A percentile compares a stretch with the other conserved stretches of the same genome.
phyloP scores from a whole-genome alignment of 257 asterid genomes.

The Capsicum rhomboideum region DNA sequence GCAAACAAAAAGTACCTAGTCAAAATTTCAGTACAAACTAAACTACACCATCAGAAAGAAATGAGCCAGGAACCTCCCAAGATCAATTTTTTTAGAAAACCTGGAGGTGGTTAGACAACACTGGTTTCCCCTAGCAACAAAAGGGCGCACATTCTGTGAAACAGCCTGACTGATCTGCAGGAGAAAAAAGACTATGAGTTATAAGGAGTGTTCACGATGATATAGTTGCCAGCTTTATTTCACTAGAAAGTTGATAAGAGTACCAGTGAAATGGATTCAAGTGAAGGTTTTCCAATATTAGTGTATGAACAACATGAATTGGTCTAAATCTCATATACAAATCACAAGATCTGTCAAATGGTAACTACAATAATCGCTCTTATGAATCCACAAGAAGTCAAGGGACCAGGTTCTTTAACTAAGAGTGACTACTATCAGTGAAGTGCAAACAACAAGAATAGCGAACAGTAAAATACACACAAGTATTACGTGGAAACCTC shows the following conservation, averaged over 20 bases:
- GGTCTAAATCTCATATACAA: neutral
- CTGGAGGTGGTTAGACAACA: conserved; percentile 76
- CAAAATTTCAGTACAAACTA: too few species aligned
- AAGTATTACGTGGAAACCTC: too few species aligned
- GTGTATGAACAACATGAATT: neutral
- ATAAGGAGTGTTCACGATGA: neutral
- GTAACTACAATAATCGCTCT: too few species aligned
- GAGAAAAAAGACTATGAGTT: neutral
- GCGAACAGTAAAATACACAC: too few species aligned
- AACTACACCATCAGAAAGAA: too few species aligned
- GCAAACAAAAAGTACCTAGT: too few species aligned
- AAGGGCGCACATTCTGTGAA: conserved; percentile 48
- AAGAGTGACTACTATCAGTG: too few species aligned
- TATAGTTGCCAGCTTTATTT: neutral
- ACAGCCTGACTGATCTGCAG: conserved; percentile 75
- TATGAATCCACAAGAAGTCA: too few species aligned
- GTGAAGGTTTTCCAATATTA: neutral
- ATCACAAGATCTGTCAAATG: neutral
- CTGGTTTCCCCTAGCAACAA: conserved; percentile 56
- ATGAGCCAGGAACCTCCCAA: neutral
- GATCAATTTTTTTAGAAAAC: conserved; percentile 21
- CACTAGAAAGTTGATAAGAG: too few species aligned
- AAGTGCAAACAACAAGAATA: too few species aligned
- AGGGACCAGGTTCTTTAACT: too few species aligned
- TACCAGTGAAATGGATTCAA: neutral